Percentiles rank a stretch among this genome's conserved stretches.
phyloP scores from a whole-genome alignment of 2,329 filamentous ascomycete species.

The Cladosporium sp. region DNA sequence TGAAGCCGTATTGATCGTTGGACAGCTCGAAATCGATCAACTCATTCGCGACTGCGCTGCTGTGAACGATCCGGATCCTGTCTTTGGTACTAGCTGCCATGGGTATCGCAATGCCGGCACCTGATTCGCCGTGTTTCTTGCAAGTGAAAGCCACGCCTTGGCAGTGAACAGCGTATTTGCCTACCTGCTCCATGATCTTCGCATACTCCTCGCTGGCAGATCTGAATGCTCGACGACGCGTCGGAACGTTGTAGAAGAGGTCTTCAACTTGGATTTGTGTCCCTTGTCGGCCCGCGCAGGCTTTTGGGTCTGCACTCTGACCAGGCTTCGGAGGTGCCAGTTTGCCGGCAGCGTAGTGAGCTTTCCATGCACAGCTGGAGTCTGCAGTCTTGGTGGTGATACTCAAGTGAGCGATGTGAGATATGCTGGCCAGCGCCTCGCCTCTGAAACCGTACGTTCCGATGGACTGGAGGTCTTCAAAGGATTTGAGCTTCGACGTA shows the following conservation, averaged over 20 bases:
- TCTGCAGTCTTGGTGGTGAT: conserved; percentile 92
- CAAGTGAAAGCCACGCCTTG: conserved; percentile 90
- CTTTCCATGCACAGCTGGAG: conserved; percentile 86
- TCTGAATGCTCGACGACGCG: conserved; percentile 81
- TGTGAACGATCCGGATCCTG: conserved; percentile 87
- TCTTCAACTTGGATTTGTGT: conserved; percentile 96
- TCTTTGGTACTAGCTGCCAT: conserved; percentile 71
- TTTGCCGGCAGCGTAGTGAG: conserved; percentile 80
- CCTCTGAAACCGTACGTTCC: conserved; percentile 97
- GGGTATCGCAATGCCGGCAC: conserved; percentile 77
- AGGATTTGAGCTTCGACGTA: conserved; percentile 90
- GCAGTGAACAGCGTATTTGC: conserved; percentile 91
- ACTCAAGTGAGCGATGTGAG: conserved; percentile 92
- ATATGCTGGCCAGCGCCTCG: conserved; percentile 95
- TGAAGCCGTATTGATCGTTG: conserved; percentile 81
- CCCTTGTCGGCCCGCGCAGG: conserved; percentile 80
- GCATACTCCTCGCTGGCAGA: conserved; percentile 94
- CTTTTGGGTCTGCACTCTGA: conserved; percentile 80
- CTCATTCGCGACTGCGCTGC: conserved; percentile 80
- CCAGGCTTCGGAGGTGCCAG: conserved; percentile 83
- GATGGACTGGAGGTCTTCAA: conserved; percentile 88
- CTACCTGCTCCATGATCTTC: conserved; percentile 94
- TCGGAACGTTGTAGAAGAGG: conserved; percentile 94
- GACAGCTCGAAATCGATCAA: conserved; percentile 72
- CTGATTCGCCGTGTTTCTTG: conserved; percentile 91